Conservation (phyloP, 2,329 filamentous ascomycete species). For the Alternaria triticina region DNA sequence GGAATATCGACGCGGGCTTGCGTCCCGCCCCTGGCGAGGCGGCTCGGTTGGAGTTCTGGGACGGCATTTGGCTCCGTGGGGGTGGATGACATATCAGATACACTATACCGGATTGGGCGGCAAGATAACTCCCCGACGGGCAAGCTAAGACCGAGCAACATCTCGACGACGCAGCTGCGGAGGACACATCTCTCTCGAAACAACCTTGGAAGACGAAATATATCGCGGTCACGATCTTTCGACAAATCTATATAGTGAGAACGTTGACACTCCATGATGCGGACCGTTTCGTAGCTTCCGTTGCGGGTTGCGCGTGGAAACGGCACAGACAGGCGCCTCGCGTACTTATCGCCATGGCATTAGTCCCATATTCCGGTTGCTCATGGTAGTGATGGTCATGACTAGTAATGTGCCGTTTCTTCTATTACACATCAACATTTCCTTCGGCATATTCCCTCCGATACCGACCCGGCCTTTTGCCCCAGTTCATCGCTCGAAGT, state of each 20-base stretch:
- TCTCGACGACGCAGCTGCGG: background rate
- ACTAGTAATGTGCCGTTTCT: background rate
- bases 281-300: background rate
- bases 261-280: no score
- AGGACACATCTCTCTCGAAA: no score
- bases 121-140: background rate
- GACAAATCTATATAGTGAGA: no score
- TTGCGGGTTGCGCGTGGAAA: background rate
- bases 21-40: background rate
- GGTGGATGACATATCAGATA: background rate
- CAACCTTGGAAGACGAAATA: no score
- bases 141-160: background rate
- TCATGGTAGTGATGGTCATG: background rate
- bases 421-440: background rate
- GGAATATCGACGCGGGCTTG: background rate
- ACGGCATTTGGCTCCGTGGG: background rate
- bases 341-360: no score
- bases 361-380: no score
- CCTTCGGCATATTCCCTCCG: background rate
- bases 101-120: background rate
- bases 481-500: background rate
- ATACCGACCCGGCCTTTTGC: background rate
- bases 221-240: no score
- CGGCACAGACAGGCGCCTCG: background rate
- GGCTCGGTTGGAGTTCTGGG: background rate